Evolutionary conservation across 495 filamentous ascomycete genomes (phyloP).

Genomic region (Pyrenula massariospora): DNA sequence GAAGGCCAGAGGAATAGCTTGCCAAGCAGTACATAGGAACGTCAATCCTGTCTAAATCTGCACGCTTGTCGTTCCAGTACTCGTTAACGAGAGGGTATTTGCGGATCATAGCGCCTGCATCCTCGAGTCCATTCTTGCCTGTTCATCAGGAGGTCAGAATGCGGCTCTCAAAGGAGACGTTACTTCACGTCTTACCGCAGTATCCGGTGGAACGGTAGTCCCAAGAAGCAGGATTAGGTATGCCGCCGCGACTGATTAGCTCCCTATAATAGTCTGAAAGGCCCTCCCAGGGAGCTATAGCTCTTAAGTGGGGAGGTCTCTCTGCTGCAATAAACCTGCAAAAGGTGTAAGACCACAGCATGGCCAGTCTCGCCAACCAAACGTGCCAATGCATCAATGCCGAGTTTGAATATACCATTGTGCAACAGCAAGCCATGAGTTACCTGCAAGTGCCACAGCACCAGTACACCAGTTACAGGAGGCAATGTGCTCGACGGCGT

Average conservation of each 20-base stretch:
- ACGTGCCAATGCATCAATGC: too few relatives aligned
- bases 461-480: too few relatives aligned
- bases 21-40: constrained; percentile 18
- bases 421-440: too few relatives aligned
- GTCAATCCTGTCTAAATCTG: constrained; percentile 11
- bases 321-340: constrained; percentile 30
- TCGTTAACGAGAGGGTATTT: constrained; percentile 9
- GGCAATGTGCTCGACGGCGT: too few relatives aligned
- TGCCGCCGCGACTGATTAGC: constrained; percentile 21
- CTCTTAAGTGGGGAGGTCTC: constrained; percentile 26
- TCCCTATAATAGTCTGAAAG: constrained; percentile 32
- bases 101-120: constrained; percentile 19
- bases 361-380: too few relatives aligned
- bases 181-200: too few relatives aligned
- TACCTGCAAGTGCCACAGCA: too few relatives aligned
- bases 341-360: constrained; percentile 15
- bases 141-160: constrained; percentile 19
- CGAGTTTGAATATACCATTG: too few relatives aligned
- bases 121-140: constrained; percentile 15
- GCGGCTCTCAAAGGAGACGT: constrained; percentile 12
- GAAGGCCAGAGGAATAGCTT: constrained; percentile 18
- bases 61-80: constrained; percentile 20
- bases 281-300: constrained; percentile 36
- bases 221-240: too few relatives aligned
- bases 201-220: too few relatives aligned